Conservation (phyloP, 192 early-diverging fungal species). For the Cetraspora pellucida region DNA sequence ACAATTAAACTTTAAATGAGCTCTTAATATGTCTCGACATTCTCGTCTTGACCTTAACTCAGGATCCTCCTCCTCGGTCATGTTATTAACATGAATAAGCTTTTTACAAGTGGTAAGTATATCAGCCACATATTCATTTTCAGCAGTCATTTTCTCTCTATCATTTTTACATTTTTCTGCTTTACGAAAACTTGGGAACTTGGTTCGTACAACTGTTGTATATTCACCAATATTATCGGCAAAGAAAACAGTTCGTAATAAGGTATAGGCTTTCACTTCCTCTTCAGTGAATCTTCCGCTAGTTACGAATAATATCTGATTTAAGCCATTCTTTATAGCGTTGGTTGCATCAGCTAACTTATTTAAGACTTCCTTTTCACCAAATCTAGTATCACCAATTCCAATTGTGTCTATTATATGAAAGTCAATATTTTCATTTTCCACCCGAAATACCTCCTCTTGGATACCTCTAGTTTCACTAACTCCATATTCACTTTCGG, state of each 20-base stretch:
- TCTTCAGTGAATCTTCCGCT: background rate
- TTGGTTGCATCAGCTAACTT: conserved; percentile 6
- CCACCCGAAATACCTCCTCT: too few species aligned
- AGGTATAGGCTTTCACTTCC: conserved; percentile 1
- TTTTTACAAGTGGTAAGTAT: background rate
- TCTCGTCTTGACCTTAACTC: too few species aligned
- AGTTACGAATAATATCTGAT: conserved; percentile 14
- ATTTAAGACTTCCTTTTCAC: background rate
- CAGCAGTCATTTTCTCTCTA: background rate
- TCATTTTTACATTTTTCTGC: background rate
- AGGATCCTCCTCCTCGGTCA: too few species aligned
- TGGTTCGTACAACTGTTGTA: conserved; percentile 21
- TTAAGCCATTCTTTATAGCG: background rate
- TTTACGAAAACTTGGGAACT: background rate
- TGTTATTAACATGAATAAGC: conserved; percentile 11
- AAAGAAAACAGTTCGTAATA: conserved; percentile 22
- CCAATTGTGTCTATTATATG: conserved; percentile 17
- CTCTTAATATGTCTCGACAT: too few species aligned
- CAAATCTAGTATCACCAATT: conserved; percentile 9
- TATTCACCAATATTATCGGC: background rate
- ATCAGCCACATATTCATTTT: background rate
- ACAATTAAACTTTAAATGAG: too few species aligned
- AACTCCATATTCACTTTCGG: too few species aligned
- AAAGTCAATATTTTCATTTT: too few species aligned
- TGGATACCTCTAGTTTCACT: too few species aligned